Evolutionary conservation across 208 protist genomes (phyloP), one percentile per base, ranked within the genome.

Genomic region (Trypanosomatidae sp.): DNA sequence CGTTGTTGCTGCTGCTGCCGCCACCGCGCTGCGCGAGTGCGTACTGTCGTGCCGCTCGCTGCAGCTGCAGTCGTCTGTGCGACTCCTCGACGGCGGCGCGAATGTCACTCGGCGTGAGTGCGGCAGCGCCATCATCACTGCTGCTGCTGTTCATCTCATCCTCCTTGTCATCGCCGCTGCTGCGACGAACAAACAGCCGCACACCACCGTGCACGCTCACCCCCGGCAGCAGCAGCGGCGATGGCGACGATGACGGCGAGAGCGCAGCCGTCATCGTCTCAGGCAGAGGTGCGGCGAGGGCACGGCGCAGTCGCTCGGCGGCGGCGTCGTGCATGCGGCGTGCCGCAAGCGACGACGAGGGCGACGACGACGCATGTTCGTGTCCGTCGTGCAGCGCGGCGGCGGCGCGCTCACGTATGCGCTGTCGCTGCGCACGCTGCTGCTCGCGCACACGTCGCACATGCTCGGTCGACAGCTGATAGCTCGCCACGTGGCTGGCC

Each of bases 61-160:
- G 82, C 37, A 83, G 56, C 51, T 79, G 61, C 18, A 88, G 49
- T 10, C 83, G 70, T 3, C 67, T 54, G 7, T 48, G 63, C 0
- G 78, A 77, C 56, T 88, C 75, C 56, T 84, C 71, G 61, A 86
- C 65, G 0, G 78, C 75, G 0, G 69, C 66, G 19, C 68, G 72
- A 24, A 83, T 40, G 22, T 81, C 74, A 20, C 68, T 43, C 33
- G 61, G 42, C 37, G 30, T 16, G 19, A 18, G 42, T 22, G 8
- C 43, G 16, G 37, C 58, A 28, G 8, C 43, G 5, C 1, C 21
- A 16, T 6, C 27, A 1, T 3, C 47, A n/a, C 23, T 6, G 30
- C 33, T 15, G 39, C n/a, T 18, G 6, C 18, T 23, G 32, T 15
- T 41, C 19, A n/a, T n/a, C n/a, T n/a, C n/a, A n/a, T n/a, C n/a